Base-by-base conservation (phyloP, 192 early-diverging fungal species). In the Linnemannia hyalina region DNA sequence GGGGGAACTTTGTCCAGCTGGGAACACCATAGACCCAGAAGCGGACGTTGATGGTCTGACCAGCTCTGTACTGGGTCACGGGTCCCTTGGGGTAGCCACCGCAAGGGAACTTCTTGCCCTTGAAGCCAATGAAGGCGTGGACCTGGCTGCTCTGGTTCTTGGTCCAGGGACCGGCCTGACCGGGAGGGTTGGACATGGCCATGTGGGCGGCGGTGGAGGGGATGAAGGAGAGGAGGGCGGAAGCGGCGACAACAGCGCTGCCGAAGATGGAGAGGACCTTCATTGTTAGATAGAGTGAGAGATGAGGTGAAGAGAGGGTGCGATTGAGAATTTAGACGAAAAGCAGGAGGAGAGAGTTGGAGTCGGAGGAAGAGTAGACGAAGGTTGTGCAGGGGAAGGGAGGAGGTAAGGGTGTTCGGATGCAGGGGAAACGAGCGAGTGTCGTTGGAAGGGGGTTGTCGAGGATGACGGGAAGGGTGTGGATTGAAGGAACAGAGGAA, bases 61-160 rank as follows among this genome's bases (percentile, higher is more conserved):
- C 93, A 0, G 92, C 91, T 1, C 74, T 89, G 76, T 85, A 91
- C n/a, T 69, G 82, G 6, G 83, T 90, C 20, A 89, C 90, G 29
- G 85, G 75, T 41, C 82, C 80, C 23, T 79, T 78, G 41, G 80
- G 80, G 49, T 89, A 89, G 1, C 88, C 88, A 38, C 88, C 88
- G 49, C 88, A 89, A 29, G 88, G 88, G 72, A 83, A 89, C 1
- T 44, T 52, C 63, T 89, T 89, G 49, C 84, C 84, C n/a, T 86
- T 13, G 46, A 60, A 86, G 11, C 84, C 84, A 29, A 86, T 86
- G 60, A 70, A 86, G 44, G 79, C 78, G 35, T 86, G 84, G 23
- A 86, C 76, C 3, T 42, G 68, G 52, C 74, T 81, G 38, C 23
- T 32, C 6, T 41, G 75, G 69, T 86, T 55, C 38, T 81, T 78